Evolutionary conservation across 2,329 filamentous ascomycete genomes (phyloP), one percentile per base, ranked within the genome.

Genomic region (Aureobasidium sp.): DNA sequence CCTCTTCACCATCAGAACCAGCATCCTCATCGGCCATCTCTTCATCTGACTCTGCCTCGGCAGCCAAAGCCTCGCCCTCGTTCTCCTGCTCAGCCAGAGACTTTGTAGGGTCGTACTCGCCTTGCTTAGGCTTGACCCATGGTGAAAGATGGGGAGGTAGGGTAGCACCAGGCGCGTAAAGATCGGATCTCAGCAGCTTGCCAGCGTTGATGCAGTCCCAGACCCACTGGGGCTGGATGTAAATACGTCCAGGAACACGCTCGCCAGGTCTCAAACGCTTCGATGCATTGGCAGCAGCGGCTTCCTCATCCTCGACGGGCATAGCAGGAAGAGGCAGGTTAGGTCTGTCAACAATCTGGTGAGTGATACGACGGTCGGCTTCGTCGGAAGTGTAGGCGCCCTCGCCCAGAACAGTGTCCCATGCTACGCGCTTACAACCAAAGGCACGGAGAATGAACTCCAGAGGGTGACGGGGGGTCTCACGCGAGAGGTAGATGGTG

Each of bases 181-280:
- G 77, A 71, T 97, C 91, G 36, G 92, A 85, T 67, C 89, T 84
- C 73, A 97, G 87, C 62, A 99, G 79, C 75, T 93, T 91, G 65
- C 91, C 90, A 50, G 94, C 90, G 73, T 99, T 99, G 73, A 96
- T 79, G 70, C 90, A 93, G 72, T 99, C 94, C 94, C 94, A 99
- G 4, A 99, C 86, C 93, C 95, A 99, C 74, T 99, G 94, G 24
- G 94, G 94, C 78, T 99, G 94, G 62, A 99, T 79, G 69, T 99
- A 99, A 66, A 86, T 91, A 67, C 94, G 84, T 39, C 93, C 93
- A n/a, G 93, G 92, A 65, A 97, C 88, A 65, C 92, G 86, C 66
- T 85, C 85, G 70, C 90, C 88, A 34, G 81, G 77, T 70, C 77
- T 78, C 64, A 81, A 70, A 13, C 66, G 75, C 65, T 75, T 79